Evolutionary conservation across 768 basidiomycete genomes (phyloP), one percentile per base, ranked within the genome.

Genomic region (Tulasnella sp.): DNA sequence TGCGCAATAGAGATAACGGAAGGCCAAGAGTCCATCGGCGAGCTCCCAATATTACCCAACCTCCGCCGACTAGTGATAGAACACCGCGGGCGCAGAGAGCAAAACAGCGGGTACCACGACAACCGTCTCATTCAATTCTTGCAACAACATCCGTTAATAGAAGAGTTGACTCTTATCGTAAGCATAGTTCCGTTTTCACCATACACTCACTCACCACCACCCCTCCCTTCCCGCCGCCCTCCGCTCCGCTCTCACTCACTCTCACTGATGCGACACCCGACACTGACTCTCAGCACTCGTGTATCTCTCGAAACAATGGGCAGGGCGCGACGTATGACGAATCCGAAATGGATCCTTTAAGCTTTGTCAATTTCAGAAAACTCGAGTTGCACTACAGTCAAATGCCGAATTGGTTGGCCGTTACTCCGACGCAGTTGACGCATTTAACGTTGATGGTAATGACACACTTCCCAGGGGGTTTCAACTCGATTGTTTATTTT

Each of bases 101-200:
- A 69, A 42, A 71, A 76, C 67, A 76, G 75, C 67, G 75, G 75
- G 14, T 76, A 76, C 37, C 75, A 76, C 40, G 75, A 76, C 36
- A 68, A 76, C 52, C 64, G 75, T 15, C 69, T 76, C 17, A 42
- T 76, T 38, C 31, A 68, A 45, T 76, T 71, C 69, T 37, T 76
- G 19, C 11, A 15, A 25, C 67, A 45, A 68, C 75, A 76, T 38
- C 37, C 38, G 14, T 22, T 71, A 67, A 71, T 76, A 31, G 67
- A 67, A 76, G 67, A 68, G 39, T 25, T 76, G 64, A 76, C 75
- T 11, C 75, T 76, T 17, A 71, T 76, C 39, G 75, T 76, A 49
- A 68, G 75, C 36, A 31, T 40, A 49, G 25, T 45, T 49, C 49
- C 52, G 72, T n/a, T 49, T 49, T 49, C 11, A 73, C 36, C 17